Conservation (phyloP, 805 yeast genomes). For the Ogataea trehaloabstinens region DNA sequence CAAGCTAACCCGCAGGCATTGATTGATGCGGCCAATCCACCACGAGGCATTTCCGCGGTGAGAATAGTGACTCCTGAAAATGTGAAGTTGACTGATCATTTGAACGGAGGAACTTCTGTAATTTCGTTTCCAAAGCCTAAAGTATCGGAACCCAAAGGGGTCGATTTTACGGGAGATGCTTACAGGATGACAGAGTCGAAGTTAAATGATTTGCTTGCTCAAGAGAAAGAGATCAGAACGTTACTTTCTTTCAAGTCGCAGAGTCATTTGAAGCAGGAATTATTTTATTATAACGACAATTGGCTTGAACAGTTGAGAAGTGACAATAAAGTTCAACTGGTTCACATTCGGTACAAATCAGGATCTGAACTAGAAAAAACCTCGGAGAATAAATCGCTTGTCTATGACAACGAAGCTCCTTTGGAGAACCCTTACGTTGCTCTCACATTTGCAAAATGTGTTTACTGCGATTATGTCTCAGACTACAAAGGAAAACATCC, state of each 20-base stretch:
- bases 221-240: not conserved
- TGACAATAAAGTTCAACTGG: constrained; percentile 2
- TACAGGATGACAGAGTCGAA: not conserved
- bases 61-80: too few relatives aligned
- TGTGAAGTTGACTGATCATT: too few relatives aligned
- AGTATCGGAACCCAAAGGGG: not conserved
- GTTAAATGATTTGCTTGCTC: not conserved
- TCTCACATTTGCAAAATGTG: constrained; percentile 8
- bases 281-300: constrained; percentile 6
- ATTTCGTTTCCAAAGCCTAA: not conserved
- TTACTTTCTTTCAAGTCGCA: constrained; percentile 1
- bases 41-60: too few relatives aligned
- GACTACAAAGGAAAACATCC: constrained; percentile 4
- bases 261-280: not conserved
- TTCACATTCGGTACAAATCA: constrained; percentile 4
- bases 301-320: constrained; percentile 5
- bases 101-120: too few relatives aligned
- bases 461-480: constrained; percentile 1
- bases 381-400: not conserved
- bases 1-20: too few relatives aligned
- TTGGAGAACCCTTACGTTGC: constrained; percentile 8
- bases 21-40: too few relatives aligned
- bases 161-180: not conserved
- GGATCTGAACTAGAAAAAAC: constrained; percentile 1
- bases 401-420: constrained; percentile 5